Conservation (phyloP, 306 rosid genomes). For the Clitoria ternatea region DNA sequence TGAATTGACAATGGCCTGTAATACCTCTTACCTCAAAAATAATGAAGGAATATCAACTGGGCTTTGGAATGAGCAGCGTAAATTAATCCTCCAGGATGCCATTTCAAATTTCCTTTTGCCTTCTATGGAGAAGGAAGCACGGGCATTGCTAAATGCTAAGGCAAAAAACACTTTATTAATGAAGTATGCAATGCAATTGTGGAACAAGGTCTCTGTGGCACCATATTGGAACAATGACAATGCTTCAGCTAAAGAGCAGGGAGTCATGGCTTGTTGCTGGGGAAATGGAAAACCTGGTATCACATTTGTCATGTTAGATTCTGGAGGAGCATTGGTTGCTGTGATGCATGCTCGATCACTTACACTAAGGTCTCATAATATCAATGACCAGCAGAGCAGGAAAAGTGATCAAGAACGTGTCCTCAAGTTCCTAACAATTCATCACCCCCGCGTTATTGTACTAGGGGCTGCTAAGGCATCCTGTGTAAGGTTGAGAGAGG, state of each 20-base stretch:
- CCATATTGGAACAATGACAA: slow-evolving; percentile 23
- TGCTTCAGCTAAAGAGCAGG: slow-evolving; percentile 9
- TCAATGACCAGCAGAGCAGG: slow-evolving; percentile 39
- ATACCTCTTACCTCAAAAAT: slow-evolving; percentile 26
- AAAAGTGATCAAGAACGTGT: slow-evolving; percentile 37
- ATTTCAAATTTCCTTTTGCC: slow-evolving; percentile 39
- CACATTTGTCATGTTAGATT: slow-evolving; percentile 44
- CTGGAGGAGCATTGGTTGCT: slow-evolving; percentile 40
- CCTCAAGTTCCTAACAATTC: slow-evolving; percentile 31
- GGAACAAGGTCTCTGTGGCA: slow-evolving; percentile 42
- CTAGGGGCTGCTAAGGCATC: slow-evolving; percentile 41
- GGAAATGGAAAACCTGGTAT: slow-evolving; percentile 47
- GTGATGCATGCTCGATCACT: slow-evolving; percentile 44
- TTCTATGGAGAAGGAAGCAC: slow-evolving; percentile 49
- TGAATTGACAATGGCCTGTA: slow-evolving; percentile 31
- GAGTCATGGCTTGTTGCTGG: slow-evolving; percentile 49
- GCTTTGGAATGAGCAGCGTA: slow-evolving; percentile 50
- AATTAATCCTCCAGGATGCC: slow-evolving; percentile 34
- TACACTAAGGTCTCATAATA: slow-evolving; percentile 33
- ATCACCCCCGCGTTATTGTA: slow-evolving; percentile 38
- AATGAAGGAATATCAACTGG: slow-evolving; percentile 21
- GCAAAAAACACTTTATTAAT: slow-evolving; percentile 36
- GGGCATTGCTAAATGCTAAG: slow-evolving; percentile 29
- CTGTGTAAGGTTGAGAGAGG: slow-evolving; percentile 43
- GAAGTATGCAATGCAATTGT: slow-evolving; percentile 40